These are phyloP conservation scores for Phanerodontia chrysosporium DNA, from an alignment of 768 basidiomycete species.

Conservation along the genomic window DNA sequence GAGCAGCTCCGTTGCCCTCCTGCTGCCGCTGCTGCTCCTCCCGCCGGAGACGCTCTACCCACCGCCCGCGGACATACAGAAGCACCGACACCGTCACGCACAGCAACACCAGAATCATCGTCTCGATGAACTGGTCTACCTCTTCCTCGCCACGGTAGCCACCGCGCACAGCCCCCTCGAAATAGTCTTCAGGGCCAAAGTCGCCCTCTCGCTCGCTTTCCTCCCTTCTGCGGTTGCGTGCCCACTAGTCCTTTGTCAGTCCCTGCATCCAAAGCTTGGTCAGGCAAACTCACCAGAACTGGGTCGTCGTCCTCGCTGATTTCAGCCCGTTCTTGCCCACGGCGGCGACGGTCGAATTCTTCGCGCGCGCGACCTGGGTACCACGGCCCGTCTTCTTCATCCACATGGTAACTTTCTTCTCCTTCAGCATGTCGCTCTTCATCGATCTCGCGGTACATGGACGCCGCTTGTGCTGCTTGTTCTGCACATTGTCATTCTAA, in stretches of 20 bases:
- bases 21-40: constrained; percentile 47
- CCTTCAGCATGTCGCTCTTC: constrained; percentile 8
- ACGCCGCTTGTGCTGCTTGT: not conserved
- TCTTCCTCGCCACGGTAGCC: constrained; percentile 58
- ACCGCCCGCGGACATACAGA: constrained; percentile 75
- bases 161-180: constrained; percentile 61
- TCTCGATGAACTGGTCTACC: constrained; percentile 72
- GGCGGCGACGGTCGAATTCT: constrained; percentile 60
- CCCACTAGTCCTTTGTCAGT: constrained; percentile 51
- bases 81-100: constrained; percentile 71
- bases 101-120: constrained; percentile 69
- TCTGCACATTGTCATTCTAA: not conserved
- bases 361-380: constrained; percentile 81
- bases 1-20: constrained; percentile 11
- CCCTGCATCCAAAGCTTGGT: not conserved
- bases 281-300: constrained; percentile 50
- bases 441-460: constrained; percentile 16
- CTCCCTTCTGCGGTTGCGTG: constrained; percentile 64
- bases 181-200: constrained; percentile 80
- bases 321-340: constrained; percentile 31
- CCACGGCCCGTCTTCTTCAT: constrained; percentile 65
- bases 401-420: constrained; percentile 24
- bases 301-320: constrained; percentile 58
- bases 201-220: constrained; percentile 73
- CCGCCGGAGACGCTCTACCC: constrained; percentile 66